These are phyloP conservation scores for Schwanniomyces yamadae DNA, from an alignment of 805 yeast species.

Conservation along the genomic window DNA sequence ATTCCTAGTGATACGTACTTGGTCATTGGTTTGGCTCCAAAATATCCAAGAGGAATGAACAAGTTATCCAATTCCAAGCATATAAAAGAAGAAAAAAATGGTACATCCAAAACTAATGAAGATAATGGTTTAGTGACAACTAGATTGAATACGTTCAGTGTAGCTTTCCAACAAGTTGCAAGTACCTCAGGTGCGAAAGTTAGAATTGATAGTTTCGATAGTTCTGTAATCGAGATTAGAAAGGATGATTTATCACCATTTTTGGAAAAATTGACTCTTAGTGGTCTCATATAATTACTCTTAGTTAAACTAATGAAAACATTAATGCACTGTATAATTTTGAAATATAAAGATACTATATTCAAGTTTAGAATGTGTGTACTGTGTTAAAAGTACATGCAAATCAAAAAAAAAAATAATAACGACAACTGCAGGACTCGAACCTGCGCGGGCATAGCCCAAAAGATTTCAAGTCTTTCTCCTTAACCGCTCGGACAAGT, in stretches of 20 bases:
- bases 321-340: not conserved
- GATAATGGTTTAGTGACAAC: slow-evolving; percentile 46
- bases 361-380: not conserved
- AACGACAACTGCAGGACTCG: slow-evolving; percentile 50
- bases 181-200: slow-evolving; percentile 82
- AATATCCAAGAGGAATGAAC: slow-evolving; percentile 55
- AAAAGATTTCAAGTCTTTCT: slow-evolving; percentile 49
- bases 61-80: slow-evolving; percentile 34
- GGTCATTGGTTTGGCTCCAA: slow-evolving; percentile 87
- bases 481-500: slow-evolving; percentile 51
- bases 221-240: slow-evolving; percentile 85
- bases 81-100: slow-evolving; percentile 20
- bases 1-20: slow-evolving; percentile 71
- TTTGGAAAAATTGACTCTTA: slow-evolving; percentile 75
- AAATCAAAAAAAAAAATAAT: slow-evolving; percentile 10
- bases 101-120: slow-evolving; percentile 21
- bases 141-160: slow-evolving; percentile 77
- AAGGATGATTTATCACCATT: slow-evolving; percentile 88
- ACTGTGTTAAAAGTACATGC: not conserved
- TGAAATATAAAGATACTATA: not conserved
- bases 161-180: slow-evolving; percentile 89
- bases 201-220: slow-evolving; percentile 91
- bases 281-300: slow-evolving; percentile 46
- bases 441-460: slow-evolving; percentile 53
- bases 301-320: not conserved